Base-by-base conservation (phyloP, 495 filamentous ascomycete genomes). In the Cladorrhinum samala region DNA sequence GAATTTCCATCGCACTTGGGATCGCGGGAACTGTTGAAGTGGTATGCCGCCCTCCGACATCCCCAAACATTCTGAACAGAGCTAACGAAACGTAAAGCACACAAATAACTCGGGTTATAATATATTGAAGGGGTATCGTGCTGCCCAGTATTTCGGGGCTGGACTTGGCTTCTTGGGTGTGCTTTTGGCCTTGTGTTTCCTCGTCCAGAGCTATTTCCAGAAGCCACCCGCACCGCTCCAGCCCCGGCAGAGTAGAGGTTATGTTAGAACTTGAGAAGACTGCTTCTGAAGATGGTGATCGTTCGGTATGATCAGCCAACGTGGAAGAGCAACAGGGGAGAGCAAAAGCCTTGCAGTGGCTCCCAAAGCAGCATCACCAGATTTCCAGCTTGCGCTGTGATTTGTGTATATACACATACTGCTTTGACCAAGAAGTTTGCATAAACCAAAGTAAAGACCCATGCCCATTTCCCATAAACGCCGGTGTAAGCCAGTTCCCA, bases 111-210 rank as follows among this genome's bases (percentile, higher is more conserved):
- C 53, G 2, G 60, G 60, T 16, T 24, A 59, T 20, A 53, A 65
- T 56, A 49, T 64, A 2, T 54, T 87, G 18, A 54, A 46, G 9
- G 82, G 83, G 1, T 87, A 78, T 50, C 71, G 79, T 16, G 77
- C 72, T 3, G 80, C 80, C 2, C 70, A 73, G 46, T 87, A 83
- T 56, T 62, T 83, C 50, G 83, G 76, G 1, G 72, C 81, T 49
- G 84, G 83, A 2, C 55, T 82, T 2, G 64, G 69, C 4, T 69
- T 66, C 3, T 46, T 80, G 25, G 77, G 81, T 5, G 60, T 79
- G 17, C 49, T 69, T n/a, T 24, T 65, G n/a, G 62, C 59, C 9
- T 21, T 58, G 19, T 44, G 52, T 36, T 65, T 61, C 41, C 23
- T 56, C 11, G 24, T 58, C 6, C 46, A 45, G 19, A 53, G 45